Percentiles rank a stretch among this genome's conserved stretches.
Evolutionary conservation across 108 stramenopile species (phyloP).

Genomic region (Hondaea fermentalgiana): DNA sequence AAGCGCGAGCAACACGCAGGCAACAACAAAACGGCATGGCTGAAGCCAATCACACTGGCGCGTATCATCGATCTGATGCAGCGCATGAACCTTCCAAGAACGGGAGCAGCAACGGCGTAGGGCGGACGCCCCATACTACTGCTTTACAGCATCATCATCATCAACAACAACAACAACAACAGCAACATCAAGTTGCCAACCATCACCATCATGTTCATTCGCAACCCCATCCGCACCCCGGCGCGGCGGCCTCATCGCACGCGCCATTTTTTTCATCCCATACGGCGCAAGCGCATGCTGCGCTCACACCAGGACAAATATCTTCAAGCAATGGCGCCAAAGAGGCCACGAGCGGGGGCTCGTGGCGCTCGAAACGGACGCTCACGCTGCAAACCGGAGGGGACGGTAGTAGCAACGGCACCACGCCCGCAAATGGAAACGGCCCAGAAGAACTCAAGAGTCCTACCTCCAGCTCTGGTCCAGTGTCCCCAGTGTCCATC

Average conservation of each 20-base stretch:
- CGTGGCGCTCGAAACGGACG: neutral
- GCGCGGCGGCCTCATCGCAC: no score
- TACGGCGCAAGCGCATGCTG: no score
- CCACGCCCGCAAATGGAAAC: neutral
- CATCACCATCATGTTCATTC: neutral
- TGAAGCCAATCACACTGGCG: no score
- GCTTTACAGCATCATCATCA: neutral
- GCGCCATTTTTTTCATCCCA: no score
- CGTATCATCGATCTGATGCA: no score
- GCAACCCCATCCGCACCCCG: no score
- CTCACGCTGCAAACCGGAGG: neutral
- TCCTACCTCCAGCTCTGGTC: neutral
- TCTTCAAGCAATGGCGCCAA: neutral
- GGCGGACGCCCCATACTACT: neutral
- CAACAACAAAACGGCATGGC: no score
- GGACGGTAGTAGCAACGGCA: neutral
- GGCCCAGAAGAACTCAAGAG: neutral
- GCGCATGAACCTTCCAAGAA: neutral
- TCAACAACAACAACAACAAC: neutral
- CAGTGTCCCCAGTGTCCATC: constrained; percentile 2
- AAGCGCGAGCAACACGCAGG: no score
- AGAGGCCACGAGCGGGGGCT: neutral
- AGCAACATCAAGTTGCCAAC: neutral
- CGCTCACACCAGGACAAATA: no score
- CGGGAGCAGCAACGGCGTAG: neutral